Percentiles rank a stretch among this genome's conserved stretches.
phyloP scores from a whole-genome alignment of 495 filamentous ascomycete genomes.

The Trichocladium antarcticum region DNA sequence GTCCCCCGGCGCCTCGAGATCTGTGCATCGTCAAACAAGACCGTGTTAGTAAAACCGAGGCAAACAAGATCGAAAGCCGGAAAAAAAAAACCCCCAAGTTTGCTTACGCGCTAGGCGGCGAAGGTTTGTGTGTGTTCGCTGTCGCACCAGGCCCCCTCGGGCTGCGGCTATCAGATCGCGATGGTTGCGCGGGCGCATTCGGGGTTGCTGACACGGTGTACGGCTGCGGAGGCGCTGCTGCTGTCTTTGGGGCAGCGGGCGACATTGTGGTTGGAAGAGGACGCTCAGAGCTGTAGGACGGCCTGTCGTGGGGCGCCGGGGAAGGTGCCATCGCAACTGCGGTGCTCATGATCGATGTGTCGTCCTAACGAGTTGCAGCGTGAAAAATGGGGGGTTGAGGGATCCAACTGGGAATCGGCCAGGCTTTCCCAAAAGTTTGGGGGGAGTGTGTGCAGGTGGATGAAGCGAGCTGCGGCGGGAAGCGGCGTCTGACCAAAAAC shows the following conservation, averaged over 20 bases:
- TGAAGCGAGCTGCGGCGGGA: constrained; percentile 11
- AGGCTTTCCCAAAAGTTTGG: constrained; percentile 4
- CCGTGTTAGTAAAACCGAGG: constrained; percentile 7
- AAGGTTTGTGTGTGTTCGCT: constrained; percentile 34
- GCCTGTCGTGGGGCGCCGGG: constrained; percentile 47
- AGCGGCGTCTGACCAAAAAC: neutral
- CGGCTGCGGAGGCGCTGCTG: constrained; percentile 27
- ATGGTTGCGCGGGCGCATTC: constrained; percentile 28
- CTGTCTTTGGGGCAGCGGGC: constrained; percentile 35
- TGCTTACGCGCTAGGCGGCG: constrained; percentile 43
- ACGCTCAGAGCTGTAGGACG: constrained; percentile 38
- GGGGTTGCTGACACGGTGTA: constrained; percentile 27
- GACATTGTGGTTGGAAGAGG: constrained; percentile 35
- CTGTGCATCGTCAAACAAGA: constrained; percentile 27
- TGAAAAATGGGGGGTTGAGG: neutral
- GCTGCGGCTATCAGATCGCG: constrained; percentile 40
- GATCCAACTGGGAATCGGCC: constrained; percentile 7
- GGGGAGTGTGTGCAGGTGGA: constrained; percentile 6
- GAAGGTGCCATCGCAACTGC: constrained; percentile 50
- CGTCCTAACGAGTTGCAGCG: neutral
- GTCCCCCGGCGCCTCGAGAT: constrained; percentile 43
- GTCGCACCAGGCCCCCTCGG: constrained; percentile 35
- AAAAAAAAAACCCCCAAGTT: constrained; percentile 8
- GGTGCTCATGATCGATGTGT: constrained; percentile 42
- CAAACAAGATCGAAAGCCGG: neutral